Base-by-base conservation (phyloP, 2,329 filamentous ascomycete genomes). In the Sporothrix pseudoabietina region DNA sequence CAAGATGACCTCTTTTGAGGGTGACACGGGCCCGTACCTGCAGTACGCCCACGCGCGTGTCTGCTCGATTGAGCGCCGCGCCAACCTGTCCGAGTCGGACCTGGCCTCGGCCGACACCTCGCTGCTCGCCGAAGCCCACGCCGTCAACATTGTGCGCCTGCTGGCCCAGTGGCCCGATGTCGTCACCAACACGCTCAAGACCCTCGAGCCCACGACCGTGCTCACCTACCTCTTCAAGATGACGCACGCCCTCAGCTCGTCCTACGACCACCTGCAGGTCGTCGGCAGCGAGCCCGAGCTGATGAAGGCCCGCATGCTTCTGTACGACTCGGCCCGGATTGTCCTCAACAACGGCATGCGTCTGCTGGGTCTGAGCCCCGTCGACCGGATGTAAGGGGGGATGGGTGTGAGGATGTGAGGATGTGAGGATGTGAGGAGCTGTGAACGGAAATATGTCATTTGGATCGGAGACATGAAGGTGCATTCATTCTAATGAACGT, bases 131-230 rank as follows among this genome's bases (percentile, higher is more conserved):
- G 92, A 94, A 82, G 83, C 88, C 54, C 92, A 94, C 79, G 93
- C 92, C 30, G 81, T 90, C 66, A 90, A 94, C 78, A 86, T 95
- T 54, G 86, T 94, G 76, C 89, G 94, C 44, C 86, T 92, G 63
- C 86, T 97, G n/a, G 87, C 91, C 9, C 92, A 94, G 79, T 97
- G 92, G 87, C 94, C 94, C 2, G 94, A 97, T 78, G 92, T 94
- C 5, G 89, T 97, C 74, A 85, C 91, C 79, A 95, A 95, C 82
- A 94, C 94, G 0, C 85, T 96, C 78, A 93, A 92, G 85, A 97
- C 93, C 0, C 87, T 94, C 30, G 94, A 84, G 82, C 93, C 93
- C 26, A 87, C 85, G 12, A 83, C 81, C 10, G 81, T 83, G 57
- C 77, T 82, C 69, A 83, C 83, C 3, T 94, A 95, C 80, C 85